phyloP scores from a whole-genome alignment of 768 basidiomycete species.

The Lactarius trivialis region DNA sequence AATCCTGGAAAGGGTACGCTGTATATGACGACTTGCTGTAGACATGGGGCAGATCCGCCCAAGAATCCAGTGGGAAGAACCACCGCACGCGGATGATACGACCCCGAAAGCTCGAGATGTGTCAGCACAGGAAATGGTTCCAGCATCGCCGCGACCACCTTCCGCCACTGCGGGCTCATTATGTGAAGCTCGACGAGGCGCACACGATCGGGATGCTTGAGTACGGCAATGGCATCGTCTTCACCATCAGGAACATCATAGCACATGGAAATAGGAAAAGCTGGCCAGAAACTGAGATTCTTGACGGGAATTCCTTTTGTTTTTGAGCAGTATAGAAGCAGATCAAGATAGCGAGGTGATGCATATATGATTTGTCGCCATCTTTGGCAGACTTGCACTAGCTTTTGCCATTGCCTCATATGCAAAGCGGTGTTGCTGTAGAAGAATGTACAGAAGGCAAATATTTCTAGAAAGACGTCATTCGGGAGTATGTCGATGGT shows the following conservation, averaged over 20 bases:
- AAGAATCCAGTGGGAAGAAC: background rate
- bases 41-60: too few species aligned
- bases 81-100: too few species aligned
- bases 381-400: background rate
- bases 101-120: background rate
- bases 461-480: too few species aligned
- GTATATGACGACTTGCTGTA: too few species aligned
- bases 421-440: too few species aligned
- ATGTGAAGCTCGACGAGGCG: background rate
- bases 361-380: background rate
- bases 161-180: too few species aligned
- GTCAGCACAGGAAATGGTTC: background rate
- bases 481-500: too few species aligned
- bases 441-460: too few species aligned
- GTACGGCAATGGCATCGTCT: background rate
- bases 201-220: background rate
- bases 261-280: background rate
- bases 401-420: too few species aligned
- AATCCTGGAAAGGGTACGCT: too few species aligned
- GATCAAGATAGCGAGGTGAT: background rate
- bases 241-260: background rate
- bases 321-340: background rate
- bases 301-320: background rate
- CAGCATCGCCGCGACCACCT: background rate
- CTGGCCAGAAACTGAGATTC: background rate